A percentile compares a stretch with the other conserved stretches of the same genome.
Evolutionary conservation across 495 filamentous ascomycete species (phyloP).

Genomic region (Penicillium atrosanguineum): DNA sequence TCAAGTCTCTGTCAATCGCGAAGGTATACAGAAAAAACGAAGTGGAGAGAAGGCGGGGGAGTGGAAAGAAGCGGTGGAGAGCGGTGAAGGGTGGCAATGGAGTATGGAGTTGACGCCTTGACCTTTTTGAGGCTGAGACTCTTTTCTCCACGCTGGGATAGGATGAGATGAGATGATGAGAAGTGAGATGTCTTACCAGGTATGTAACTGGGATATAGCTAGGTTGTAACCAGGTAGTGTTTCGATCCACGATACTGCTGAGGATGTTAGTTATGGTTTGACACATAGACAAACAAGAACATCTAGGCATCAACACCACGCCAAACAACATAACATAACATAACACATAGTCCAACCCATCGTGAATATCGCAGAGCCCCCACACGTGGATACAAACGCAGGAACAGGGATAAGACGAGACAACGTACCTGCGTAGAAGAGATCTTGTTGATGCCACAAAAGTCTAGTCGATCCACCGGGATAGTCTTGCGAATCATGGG

Average conservation of each 20-base stretch:
- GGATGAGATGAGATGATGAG: not conserved
- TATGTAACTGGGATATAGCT: no score
- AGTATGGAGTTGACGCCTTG: not conserved
- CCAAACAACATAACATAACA: not conserved
- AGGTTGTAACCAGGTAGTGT: not conserved
- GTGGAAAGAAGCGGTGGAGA: slow-evolving; percentile 29
- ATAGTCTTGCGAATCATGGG: slow-evolving; percentile 20
- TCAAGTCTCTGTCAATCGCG: slow-evolving; percentile 1
- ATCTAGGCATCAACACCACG: not conserved
- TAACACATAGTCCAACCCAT: not conserved
- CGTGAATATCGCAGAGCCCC: slow-evolving; percentile 16
- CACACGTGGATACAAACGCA: slow-evolving; percentile 25
- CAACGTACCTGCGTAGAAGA: slow-evolving; percentile 17
- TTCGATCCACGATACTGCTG: not conserved
- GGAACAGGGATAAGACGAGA: slow-evolving; percentile 7
- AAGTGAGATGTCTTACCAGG: not conserved
- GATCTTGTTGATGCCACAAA: slow-evolving; percentile 6
- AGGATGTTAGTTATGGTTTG: not conserved
- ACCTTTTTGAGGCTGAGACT: not conserved
- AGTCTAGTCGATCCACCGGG: slow-evolving; percentile 15
- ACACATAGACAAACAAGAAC: not conserved
- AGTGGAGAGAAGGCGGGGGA: slow-evolving; percentile 22
- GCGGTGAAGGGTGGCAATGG: slow-evolving; percentile 23
- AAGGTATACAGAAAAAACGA: slow-evolving; percentile 12
- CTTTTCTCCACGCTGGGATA: not conserved